Evolutionary conservation across 352 stramenopile species (phyloP).

Genomic region (Globisporangium spiculum): DNA sequence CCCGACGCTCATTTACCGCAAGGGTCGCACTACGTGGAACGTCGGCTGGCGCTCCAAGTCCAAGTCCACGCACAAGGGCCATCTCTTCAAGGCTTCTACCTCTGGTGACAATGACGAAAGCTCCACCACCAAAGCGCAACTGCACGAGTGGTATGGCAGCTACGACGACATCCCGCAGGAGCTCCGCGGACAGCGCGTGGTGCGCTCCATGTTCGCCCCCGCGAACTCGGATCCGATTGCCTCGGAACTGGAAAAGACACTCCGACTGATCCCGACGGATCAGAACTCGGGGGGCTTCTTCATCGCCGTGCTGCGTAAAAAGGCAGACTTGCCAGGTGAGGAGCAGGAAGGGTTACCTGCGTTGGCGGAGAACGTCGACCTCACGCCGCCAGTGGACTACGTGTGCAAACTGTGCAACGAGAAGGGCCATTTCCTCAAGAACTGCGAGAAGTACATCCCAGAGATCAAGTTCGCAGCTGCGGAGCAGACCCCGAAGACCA

Average conservation of each 20-base stretch:
- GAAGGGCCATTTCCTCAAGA: constrained; percentile 76
- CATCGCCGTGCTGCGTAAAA: constrained; percentile 94
- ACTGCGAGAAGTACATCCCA: constrained; percentile 55
- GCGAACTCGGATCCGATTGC: constrained; percentile 23
- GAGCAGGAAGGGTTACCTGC: constrained; percentile 46
- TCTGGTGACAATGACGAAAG: constrained; percentile 13
- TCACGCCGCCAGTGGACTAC: constrained; percentile 52
- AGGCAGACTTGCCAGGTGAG: constrained; percentile 49
- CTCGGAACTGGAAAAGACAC: constrained; percentile 82
- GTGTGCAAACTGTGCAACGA: constrained; percentile 72
- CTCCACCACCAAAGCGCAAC: constrained; percentile 3
- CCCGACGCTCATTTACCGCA: constrained; percentile 50
- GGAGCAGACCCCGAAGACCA: constrained; percentile 35
- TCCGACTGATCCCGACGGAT: constrained; percentile 96
- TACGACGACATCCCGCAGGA: constrained; percentile 62
- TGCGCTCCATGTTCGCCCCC: constrained; percentile 86
- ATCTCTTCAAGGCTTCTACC: constrained; percentile 46
- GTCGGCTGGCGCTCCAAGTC: constrained; percentile 88
- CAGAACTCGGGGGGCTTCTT: constrained; percentile 99
- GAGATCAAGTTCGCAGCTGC: constrained; percentile 35
- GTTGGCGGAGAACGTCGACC: constrained; percentile 42
- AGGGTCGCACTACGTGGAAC: constrained; percentile 56
- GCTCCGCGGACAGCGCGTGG: constrained; percentile 59
- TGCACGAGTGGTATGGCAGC: constrained; percentile 78
- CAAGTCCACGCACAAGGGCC: constrained; percentile 79